Conservation (phyloP, 1,284 basidiomycete genomes). For the Cryptococcus amylolentus region DNA sequence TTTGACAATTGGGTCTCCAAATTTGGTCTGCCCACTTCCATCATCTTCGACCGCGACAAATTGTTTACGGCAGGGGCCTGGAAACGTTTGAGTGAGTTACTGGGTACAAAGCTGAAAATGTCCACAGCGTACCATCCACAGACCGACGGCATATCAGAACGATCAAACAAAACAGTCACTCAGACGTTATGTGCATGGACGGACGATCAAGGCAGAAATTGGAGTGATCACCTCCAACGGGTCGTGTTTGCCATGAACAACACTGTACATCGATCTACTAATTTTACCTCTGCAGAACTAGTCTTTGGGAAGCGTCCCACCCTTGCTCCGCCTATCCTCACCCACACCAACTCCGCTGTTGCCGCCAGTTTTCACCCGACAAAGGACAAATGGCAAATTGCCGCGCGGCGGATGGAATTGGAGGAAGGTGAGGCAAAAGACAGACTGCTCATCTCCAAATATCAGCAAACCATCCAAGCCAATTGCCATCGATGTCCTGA, state of each 20-base stretch:
- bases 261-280: neutral
- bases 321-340: too few species aligned
- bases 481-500: neutral
- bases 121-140: neutral
- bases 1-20: neutral
- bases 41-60: neutral
- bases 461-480: neutral
- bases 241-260: neutral
- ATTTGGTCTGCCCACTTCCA: neutral
- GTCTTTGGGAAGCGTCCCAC: neutral
- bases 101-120: neutral
- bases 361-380: neutral
- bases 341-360: too few species aligned
- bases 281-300: neutral
- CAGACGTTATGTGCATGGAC: neutral
- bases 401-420: neutral
- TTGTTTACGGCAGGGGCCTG: neutral
- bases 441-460: neutral
- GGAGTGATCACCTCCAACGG: neutral
- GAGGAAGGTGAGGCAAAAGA: neutral
- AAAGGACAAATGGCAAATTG: neutral
- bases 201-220: neutral
- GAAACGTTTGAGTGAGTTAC: neutral
- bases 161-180: slow-evolving; percentile 1
- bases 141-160: neutral